phyloP scores from a whole-genome alignment of 306 rosid species.

The Acmispon strigosus region DNA sequence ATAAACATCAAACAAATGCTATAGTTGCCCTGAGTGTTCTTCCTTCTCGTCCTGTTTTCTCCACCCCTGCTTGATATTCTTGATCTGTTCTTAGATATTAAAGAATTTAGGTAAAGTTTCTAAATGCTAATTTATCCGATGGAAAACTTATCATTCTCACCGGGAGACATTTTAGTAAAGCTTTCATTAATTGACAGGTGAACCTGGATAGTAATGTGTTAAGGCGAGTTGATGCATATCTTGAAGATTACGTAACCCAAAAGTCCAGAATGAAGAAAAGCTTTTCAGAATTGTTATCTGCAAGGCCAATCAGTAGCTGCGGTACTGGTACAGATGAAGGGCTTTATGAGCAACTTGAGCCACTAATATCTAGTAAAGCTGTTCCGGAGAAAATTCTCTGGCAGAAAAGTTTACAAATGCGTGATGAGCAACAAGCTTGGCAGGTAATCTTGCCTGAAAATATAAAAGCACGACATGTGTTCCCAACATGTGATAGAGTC shows the following conservation, averaged over 20 bases:
- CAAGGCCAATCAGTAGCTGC: constrained; percentile 59
- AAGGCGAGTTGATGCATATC: constrained; percentile 55
- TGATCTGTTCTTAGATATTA: background rate
- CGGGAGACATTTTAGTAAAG: constrained; percentile 11
- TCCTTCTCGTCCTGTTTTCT: background rate
- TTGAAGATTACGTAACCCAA: constrained; percentile 42
- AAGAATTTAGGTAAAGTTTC: background rate
- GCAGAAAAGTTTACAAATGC: constrained; percentile 53
- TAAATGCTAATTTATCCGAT: background rate
- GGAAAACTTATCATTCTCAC: background rate
- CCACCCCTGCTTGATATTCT: background rate
- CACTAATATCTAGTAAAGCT: constrained; percentile 44
- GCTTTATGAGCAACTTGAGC: constrained; percentile 75
- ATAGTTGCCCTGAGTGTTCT: background rate
- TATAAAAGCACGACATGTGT: background rate
- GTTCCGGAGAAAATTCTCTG: constrained; percentile 44
- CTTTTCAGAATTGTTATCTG: constrained; percentile 31
- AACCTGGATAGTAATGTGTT: constrained; percentile 38
- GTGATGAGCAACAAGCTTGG: constrained; percentile 66
- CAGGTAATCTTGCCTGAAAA: constrained; percentile 42
- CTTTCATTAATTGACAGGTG: constrained; percentile 49
- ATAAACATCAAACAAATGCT: background rate
- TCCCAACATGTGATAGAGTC: background rate
- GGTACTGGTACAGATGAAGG: constrained; percentile 69
- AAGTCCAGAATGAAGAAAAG: constrained; percentile 44